These are phyloP conservation scores for Tolypocladium inflatum DNA, from an alignment of 2,329 filamentous ascomycete species.

Conservation along the genomic window DNA sequence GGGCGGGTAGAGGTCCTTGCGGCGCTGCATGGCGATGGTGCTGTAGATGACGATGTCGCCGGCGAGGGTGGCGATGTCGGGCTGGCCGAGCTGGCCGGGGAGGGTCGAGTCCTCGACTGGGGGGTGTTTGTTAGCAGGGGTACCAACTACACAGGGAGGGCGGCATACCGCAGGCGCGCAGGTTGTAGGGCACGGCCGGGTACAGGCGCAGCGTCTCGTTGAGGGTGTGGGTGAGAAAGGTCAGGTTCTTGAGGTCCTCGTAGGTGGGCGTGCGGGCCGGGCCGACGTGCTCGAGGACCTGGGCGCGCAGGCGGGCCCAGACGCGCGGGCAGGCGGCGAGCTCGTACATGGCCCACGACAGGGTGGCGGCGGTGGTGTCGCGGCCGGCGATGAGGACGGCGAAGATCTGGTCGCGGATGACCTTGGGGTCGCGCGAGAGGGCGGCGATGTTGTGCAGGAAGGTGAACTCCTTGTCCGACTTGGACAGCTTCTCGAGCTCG, in stretches of 20 bases:
- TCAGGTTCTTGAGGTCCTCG: slow-evolving; percentile 76
- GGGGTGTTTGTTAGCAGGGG: slow-evolving; percentile 22
- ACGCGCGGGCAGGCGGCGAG: slow-evolving; percentile 61
- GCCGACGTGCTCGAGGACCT: slow-evolving; percentile 62
- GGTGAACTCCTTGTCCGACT: slow-evolving; percentile 65
- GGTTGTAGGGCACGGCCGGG: slow-evolving; percentile 71
- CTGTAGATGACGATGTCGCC: slow-evolving; percentile 58
- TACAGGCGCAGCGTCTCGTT: slow-evolving; percentile 73
- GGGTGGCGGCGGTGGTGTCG: slow-evolving; percentile 76
- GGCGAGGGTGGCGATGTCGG: slow-evolving; percentile 52
- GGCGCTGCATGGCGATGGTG: slow-evolving; percentile 64
- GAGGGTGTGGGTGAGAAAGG: slow-evolving; percentile 64
- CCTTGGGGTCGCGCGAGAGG: slow-evolving; percentile 62
- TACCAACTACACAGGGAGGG: too few relatives aligned
- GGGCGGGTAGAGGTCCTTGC: slow-evolving; percentile 50
- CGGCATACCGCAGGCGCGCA: slow-evolving; percentile 35
- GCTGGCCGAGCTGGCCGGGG: slow-evolving; percentile 54
- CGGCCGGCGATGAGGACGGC: slow-evolving; percentile 75
- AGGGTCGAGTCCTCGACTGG: slow-evolving; percentile 65
- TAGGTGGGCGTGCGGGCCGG: slow-evolving; percentile 57
- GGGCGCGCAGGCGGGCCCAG: slow-evolving; percentile 59
- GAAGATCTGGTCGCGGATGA: slow-evolving; percentile 78
- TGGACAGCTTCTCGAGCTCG: slow-evolving; percentile 60
- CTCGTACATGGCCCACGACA: slow-evolving; percentile 79
- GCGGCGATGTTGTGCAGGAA: slow-evolving; percentile 79